phyloP scores from a whole-genome alignment of 352 stramenopile genomes.

The Phytophthora podocarpi region DNA sequence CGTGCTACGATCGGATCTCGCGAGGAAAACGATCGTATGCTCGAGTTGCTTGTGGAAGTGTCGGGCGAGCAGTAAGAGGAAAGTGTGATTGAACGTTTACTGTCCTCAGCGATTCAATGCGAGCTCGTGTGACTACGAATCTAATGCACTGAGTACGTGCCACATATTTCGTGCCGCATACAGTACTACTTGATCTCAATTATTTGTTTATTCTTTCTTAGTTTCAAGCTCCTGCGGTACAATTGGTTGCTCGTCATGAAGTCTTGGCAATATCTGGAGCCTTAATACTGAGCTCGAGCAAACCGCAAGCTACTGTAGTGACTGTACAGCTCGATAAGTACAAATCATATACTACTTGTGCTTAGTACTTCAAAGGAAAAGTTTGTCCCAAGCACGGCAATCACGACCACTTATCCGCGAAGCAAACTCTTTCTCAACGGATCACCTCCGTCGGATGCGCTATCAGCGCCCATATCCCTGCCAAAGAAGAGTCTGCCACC shows the following conservation, averaged over 20 bases:
- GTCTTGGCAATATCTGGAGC: too few relatives aligned
- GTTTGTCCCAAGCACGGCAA: background rate
- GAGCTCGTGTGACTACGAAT: background rate
- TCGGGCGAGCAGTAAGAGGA: conserved; percentile 53
- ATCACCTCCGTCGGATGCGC: conserved; percentile 24
- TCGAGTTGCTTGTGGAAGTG: conserved; percentile 81
- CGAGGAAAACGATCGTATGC: conserved; percentile 95
- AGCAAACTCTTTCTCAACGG: conserved; percentile 61
- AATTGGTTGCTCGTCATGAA: too few relatives aligned
- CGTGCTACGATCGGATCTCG: conserved; percentile 94
- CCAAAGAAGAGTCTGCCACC: conserved; percentile 54
- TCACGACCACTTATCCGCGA: conserved; percentile 20
- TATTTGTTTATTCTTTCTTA: too few relatives aligned
- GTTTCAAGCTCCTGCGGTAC: too few relatives aligned
- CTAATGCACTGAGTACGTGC: background rate
- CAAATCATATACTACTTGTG: too few relatives aligned
- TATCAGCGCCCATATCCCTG: conserved; percentile 39
- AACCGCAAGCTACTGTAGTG: too few relatives aligned
- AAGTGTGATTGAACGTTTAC: background rate
- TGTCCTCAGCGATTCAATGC: conserved; percentile 9
- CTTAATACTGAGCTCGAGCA: too few relatives aligned
- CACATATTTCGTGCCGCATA: background rate
- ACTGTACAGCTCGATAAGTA: too few relatives aligned
- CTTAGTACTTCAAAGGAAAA: background rate
- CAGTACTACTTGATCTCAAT: background rate